phyloP scores from a whole-genome alignment of 2,329 filamentous ascomycete genomes.

The Botryotinia calthae region DNA sequence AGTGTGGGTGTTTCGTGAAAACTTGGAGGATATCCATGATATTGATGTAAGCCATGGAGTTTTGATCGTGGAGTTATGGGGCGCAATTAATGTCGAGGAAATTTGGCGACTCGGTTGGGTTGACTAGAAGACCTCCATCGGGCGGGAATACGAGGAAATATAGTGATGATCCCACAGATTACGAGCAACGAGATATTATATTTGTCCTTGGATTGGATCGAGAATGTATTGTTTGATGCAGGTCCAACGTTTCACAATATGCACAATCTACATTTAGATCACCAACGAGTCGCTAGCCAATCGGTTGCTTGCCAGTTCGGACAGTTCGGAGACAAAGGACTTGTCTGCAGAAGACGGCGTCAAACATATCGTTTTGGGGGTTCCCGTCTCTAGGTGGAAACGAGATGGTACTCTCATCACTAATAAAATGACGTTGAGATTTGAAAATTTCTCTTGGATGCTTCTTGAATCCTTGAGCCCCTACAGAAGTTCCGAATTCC shows the following conservation, averaged over 20 bases:
- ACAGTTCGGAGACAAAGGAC: neutral
- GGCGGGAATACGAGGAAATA: neutral
- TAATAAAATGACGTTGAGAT: neutral
- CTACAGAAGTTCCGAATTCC: neutral
- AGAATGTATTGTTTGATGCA: neutral
- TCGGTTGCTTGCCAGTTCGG: neutral
- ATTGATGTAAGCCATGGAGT: neutral
- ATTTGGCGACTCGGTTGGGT: neutral
- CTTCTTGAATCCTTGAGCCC: neutral
- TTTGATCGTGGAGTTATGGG: neutral
- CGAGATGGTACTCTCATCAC: neutral
- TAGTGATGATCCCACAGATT: neutral
- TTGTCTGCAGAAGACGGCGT: neutral
- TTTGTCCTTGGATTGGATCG: neutral
- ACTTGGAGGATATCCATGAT: neutral
- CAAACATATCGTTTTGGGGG: neutral
- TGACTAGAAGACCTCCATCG: neutral
- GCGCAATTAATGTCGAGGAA: neutral
- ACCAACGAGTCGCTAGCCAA: neutral
- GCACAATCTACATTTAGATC: neutral
- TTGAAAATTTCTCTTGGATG: neutral
- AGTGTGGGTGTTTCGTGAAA: conserved; percentile 18
- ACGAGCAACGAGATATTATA: neutral
- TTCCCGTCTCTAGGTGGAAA: neutral
- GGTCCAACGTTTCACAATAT: conserved; percentile 5